These are phyloP conservation scores for Pichia sp. DNA, from an alignment of 1,139 yeast species.

Conservation along the genomic window DNA sequence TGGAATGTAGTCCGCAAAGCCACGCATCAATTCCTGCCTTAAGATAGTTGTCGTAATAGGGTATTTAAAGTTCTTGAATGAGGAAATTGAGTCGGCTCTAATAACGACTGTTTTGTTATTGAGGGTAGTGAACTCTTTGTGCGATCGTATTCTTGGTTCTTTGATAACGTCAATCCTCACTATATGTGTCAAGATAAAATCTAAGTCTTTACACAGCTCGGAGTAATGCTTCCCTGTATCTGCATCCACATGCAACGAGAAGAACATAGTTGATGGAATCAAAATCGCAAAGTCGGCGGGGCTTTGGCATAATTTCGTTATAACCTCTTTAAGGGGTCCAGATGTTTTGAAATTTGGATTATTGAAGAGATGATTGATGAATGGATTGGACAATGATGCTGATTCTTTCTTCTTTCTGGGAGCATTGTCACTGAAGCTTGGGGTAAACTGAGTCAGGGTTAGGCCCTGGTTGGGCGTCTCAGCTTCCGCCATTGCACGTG, in stretches of 20 bases:
- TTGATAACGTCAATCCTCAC: constrained; percentile 40
- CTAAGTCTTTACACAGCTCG: constrained; percentile 62
- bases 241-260: constrained; percentile 51
- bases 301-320: constrained; percentile 38
- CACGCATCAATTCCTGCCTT: constrained; percentile 32
- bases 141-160: constrained; percentile 34
- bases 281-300: constrained; percentile 52
- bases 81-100: constrained; percentile 51
- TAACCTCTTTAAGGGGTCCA: constrained; percentile 48
- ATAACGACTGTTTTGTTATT: constrained; percentile 57
- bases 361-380: constrained; percentile 65
- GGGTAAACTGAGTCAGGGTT: neutral
- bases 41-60: constrained; percentile 45
- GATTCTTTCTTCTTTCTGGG: neutral
- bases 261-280: constrained; percentile 55
- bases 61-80: constrained; percentile 55
- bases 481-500: neutral
- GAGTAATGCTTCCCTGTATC: constrained; percentile 43
- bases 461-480: neutral
- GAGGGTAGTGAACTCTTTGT: constrained; percentile 45
- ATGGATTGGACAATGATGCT: constrained; percentile 51
- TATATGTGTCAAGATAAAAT: constrained; percentile 70
- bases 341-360: constrained; percentile 50
- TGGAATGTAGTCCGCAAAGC: constrained; percentile 37
- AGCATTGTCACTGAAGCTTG: neutral